Evolutionary conservation across 495 filamentous ascomycete genomes (phyloP).

Genomic region (Podospora conica): DNA sequence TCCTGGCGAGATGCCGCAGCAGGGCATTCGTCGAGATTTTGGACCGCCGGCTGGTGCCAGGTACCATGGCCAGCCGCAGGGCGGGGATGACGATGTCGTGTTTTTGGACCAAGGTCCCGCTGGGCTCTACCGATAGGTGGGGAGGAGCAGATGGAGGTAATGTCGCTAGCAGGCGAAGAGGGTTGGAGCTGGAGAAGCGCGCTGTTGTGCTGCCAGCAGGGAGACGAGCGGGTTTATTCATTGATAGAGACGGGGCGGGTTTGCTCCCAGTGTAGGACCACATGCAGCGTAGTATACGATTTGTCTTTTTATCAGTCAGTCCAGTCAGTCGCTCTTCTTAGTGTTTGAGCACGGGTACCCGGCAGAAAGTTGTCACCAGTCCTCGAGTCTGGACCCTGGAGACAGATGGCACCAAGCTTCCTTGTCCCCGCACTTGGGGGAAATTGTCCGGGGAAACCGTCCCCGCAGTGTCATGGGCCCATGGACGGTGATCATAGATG

Average conservation of each 20-base stretch:
- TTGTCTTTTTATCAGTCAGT: not conserved
- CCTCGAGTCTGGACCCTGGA: not conserved
- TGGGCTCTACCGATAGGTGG: not conserved
- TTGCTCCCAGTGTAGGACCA: not conserved
- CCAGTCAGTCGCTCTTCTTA: not conserved
- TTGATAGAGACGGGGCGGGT: not conserved
- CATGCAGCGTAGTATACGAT: not conserved
- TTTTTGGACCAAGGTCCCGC: conserved; percentile 32
- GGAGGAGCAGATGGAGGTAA: not conserved
- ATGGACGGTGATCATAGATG: not conserved
- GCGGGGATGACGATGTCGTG: conserved; percentile 39
- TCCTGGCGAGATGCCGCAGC: conserved; percentile 23
- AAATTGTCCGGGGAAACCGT: not conserved
- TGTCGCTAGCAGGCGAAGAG: not conserved
- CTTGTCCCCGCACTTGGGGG: not conserved
- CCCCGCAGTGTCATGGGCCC: not conserved
- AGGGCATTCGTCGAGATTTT: conserved; percentile 32
- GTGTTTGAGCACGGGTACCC: not conserved
- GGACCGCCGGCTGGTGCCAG: conserved; percentile 31
- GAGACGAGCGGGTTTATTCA: not conserved
- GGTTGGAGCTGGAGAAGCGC: not conserved
- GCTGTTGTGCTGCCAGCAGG: not conserved
- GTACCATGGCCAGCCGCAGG: conserved; percentile 21
- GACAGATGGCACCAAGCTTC: not conserved
- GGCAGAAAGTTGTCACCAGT: not conserved